Base-by-base conservation (phyloP, 352 stramenopile genomes). In the Phytopythium kandeliae region DNA sequence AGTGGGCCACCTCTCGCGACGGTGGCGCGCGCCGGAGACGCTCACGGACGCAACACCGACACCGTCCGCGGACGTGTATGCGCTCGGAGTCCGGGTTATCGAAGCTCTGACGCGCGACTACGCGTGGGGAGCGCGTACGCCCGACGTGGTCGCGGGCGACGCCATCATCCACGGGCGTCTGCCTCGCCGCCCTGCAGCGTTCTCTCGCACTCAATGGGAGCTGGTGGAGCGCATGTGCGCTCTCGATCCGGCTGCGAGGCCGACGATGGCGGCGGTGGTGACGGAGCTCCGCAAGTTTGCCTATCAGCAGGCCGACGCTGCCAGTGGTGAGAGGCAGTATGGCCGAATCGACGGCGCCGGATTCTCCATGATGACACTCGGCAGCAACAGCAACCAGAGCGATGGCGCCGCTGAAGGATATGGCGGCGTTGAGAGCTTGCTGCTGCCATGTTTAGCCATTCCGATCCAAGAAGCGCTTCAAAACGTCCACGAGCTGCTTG, bases 171-270 rank as follows among this genome's bases (percentile, higher is more conserved):
- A 50, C 10, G 28, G 44, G 1, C 44, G 28, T 24, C 9, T 50
- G 28, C 44, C 44, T 2, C 26, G n/a, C n/a, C 21, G 21, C 16
- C 44, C 44, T 11, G 2, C 26, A 15, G 17, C 21, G 13, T 50
- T 40, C 31, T 37, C 44, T 1, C 11, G 17, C 28, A 8, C 13
- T n/a, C 26, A 50, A 9, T 50, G 44, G 44, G 21, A 26, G 8
- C 44, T 50, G 5, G 31, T 50, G 9, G 26, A 50, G 30, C 28
- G 44, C 28, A 50, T 50, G 44, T 50, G 26, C 15, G 16, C 44
- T 8, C 26, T 50, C 8, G 44, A 50, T 25, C 44, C 44, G 4
- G 28, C 19, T 10, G 44, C 44, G 16, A 13, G 44, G 5, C 28
- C 44, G 2, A 4, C 44, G 12, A 50, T 50, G 44, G 4, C 26